Evolutionary conservation across 345 rosid species (phyloP).

Genomic region (Gossypium australe): DNA sequence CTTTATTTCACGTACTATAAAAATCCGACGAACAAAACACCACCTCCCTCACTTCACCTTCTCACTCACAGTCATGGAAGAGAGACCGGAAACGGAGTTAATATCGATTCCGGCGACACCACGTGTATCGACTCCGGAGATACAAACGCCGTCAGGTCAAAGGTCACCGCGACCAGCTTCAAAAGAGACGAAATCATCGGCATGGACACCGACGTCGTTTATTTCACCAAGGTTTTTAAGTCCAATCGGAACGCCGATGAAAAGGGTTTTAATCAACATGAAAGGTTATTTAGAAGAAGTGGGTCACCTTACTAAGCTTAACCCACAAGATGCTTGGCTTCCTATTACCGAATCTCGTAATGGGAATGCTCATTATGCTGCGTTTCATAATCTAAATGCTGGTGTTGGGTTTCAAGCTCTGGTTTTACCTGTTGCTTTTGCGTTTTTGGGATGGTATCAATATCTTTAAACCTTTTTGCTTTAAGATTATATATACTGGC

Average conservation of each 20-base stretch:
- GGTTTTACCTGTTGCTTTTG: conserved; percentile 88
- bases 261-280: conserved; percentile 91
- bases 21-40: background rate
- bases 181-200: conserved; percentile 68
- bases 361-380: conserved; percentile 95
- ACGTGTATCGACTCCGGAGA: conserved; percentile 89
- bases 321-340: conserved; percentile 98
- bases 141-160: conserved; percentile 89
- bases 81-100: conserved; percentile 94
- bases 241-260: conserved; percentile 99
- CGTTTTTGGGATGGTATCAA: conserved; percentile 91
- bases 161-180: conserved; percentile 80
- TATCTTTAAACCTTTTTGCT: background rate
- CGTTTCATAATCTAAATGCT: conserved; percentile 93
- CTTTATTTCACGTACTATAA: conserved; percentile 6
- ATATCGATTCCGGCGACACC: conserved; percentile 99
- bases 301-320: conserved; percentile 90
- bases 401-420: conserved; percentile 97
- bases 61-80: conserved; percentile 48
- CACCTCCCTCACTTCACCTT: conserved; percentile 8
- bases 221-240: conserved; percentile 91
- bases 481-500: background rate
- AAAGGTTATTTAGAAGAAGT: conserved; percentile 89
- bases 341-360: conserved; percentile 96
- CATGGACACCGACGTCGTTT: conserved; percentile 96